Conservation (phyloP, 495 filamentous ascomycete genomes). For the Daldinia grandis region DNA sequence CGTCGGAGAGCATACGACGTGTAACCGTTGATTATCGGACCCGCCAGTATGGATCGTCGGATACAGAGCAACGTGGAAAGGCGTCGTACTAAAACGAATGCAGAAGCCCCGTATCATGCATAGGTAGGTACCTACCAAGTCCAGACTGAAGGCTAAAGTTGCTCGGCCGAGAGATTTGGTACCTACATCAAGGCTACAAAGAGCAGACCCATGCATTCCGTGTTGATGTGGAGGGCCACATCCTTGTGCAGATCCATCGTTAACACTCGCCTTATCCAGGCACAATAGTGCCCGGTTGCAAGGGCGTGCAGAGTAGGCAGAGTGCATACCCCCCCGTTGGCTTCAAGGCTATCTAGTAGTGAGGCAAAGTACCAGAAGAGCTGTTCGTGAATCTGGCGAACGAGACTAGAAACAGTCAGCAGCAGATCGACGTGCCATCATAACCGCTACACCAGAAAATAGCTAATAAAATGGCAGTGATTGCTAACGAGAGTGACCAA, state of each 20-base stretch:
- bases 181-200: constrained; percentile 3
- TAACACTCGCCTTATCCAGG: constrained; percentile 11
- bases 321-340: constrained; percentile 8
- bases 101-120: constrained; percentile 23
- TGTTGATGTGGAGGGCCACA: constrained; percentile 24
- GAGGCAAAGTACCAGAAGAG: neutral
- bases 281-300: constrained; percentile 6
- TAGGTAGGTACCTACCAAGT: constrained; percentile 7
- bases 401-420: neutral
- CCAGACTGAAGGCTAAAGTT: constrained; percentile 4
- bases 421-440: neutral
- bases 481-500: neutral
- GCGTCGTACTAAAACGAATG: constrained; percentile 14
- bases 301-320: constrained; percentile 14
- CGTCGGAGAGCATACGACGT: constrained; percentile 10
- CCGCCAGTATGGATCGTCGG: constrained; percentile 28
- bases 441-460: neutral
- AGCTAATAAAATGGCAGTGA: neutral
- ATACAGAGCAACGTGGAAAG: constrained; percentile 30
- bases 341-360: neutral
- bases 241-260: constrained; percentile 31
- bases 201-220: constrained; percentile 19
- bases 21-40: constrained; percentile 13
- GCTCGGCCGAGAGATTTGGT: constrained; percentile 25
- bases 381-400: neutral